phyloP scores from a whole-genome alignment of 768 basidiomycete genomes.

The Lentinula aciculospora region DNA sequence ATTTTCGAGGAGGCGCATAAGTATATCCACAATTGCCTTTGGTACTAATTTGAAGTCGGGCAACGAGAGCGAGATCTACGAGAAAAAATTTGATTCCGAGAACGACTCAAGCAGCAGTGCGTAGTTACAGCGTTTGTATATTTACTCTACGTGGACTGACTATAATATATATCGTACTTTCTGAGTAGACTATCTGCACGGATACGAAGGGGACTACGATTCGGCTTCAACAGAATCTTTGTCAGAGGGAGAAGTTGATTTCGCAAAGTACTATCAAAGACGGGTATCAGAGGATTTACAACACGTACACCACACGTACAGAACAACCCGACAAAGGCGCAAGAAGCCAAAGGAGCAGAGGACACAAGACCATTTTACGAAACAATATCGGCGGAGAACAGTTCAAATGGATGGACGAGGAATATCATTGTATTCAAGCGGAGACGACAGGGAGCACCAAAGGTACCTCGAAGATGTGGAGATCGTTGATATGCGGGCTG shows the following conservation, averaged over 20 bases:
- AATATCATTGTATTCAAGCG: background rate
- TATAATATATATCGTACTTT: background rate
- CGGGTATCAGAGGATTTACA: slow-evolving; percentile 4
- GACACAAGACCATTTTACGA: background rate
- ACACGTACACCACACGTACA: background rate
- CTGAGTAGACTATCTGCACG: background rate
- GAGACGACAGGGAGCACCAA: background rate
- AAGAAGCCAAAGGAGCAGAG: background rate
- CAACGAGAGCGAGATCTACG: background rate
- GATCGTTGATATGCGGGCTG: background rate
- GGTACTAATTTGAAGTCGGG: background rate
- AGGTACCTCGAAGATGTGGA: background rate
- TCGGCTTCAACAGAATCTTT: slow-evolving; percentile 1
- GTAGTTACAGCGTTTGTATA: background rate
- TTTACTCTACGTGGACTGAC: background rate
- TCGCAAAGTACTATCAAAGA: background rate
- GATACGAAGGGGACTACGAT: slow-evolving; percentile 3
- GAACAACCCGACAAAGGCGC: background rate
- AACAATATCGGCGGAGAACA: background rate
- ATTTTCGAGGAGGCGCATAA: background rate
- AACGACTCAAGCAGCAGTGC: slow-evolving; percentile 6
- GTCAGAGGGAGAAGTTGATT: background rate
- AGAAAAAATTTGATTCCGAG: background rate
- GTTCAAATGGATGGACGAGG: background rate
- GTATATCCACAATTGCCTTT: slow-evolving; percentile 2